phyloP scores from a whole-genome alignment of 495 filamentous ascomycete genomes.

The Penicillium cataractarum region DNA sequence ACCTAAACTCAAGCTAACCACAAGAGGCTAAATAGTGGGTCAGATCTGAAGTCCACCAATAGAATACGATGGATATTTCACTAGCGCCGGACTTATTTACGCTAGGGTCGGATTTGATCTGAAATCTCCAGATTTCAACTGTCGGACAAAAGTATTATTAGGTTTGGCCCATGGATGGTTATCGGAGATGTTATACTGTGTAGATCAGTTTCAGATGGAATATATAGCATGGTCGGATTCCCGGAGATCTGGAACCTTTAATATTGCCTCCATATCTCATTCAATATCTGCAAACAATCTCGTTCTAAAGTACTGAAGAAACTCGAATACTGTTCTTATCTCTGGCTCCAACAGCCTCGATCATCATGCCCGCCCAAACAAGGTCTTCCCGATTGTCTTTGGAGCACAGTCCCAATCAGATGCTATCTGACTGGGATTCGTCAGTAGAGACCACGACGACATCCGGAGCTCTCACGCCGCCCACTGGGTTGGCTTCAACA shows the following conservation, averaged over 20 bases:
- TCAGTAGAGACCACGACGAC: neutral
- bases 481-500: neutral
- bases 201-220: neutral
- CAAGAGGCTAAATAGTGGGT: neutral
- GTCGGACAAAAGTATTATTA: neutral
- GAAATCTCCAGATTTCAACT: neutral
- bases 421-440: neutral
- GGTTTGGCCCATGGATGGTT: neutral
- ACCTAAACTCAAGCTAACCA: neutral
- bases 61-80: neutral
- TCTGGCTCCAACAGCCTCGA: neutral
- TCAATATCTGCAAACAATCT: neutral
- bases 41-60: neutral
- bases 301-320: neutral
- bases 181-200: neutral
- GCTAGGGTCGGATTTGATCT: constrained; percentile 15
- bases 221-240: neutral
- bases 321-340: neutral
- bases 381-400: neutral
- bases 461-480: neutral
- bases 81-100: neutral
- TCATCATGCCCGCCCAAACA: neutral
- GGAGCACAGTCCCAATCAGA: neutral
- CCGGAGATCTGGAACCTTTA: neutral
- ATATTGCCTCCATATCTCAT: neutral